These are phyloP conservation scores for Phaffia rhodozyma DNA, from an alignment of 1,284 basidiomycete species.

Conservation along the genomic window DNA sequence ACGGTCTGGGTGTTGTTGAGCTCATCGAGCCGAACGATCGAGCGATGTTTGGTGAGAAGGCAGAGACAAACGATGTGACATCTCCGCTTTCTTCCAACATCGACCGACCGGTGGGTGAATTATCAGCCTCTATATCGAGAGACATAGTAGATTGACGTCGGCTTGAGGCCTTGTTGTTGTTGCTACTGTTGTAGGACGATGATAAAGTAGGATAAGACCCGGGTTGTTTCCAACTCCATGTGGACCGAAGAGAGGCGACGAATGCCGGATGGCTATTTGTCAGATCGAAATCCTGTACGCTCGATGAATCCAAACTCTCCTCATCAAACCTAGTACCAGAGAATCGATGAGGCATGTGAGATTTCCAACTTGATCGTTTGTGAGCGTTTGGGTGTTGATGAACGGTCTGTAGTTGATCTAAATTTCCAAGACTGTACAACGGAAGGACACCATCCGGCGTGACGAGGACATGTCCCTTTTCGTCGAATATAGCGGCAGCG, in stretches of 20 bases:
- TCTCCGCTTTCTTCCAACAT: neutral
- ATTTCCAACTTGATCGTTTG: neutral
- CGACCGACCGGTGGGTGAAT: neutral
- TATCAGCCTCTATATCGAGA: neutral
- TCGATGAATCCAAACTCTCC: slow-evolving; percentile 18
- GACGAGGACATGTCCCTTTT: slow-evolving; percentile 35
- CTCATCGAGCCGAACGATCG: neutral
- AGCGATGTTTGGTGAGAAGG: neutral
- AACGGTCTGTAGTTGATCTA: slow-evolving; percentile 19
- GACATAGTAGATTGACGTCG: neutral
- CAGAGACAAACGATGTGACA: neutral
- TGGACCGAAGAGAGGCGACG: slow-evolving; percentile 34
- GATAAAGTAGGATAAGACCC: slow-evolving; percentile 16
- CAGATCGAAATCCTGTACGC: slow-evolving; percentile 35
- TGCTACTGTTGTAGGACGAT: no score
- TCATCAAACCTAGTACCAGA: neutral
- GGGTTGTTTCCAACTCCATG: slow-evolving; percentile 37
- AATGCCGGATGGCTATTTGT: slow-evolving; percentile 37
- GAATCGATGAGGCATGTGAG: neutral
- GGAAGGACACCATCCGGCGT: slow-evolving; percentile 37
- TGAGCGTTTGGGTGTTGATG: slow-evolving; percentile 8
- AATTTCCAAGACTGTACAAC: slow-evolving; percentile 35
- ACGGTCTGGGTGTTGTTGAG: neutral
- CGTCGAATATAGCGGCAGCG: slow-evolving; percentile 36
- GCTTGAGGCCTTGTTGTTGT: no score